Conservation (phyloP, 176 grass and related monocot genomes). For the Hordeum vulgare region DNA sequence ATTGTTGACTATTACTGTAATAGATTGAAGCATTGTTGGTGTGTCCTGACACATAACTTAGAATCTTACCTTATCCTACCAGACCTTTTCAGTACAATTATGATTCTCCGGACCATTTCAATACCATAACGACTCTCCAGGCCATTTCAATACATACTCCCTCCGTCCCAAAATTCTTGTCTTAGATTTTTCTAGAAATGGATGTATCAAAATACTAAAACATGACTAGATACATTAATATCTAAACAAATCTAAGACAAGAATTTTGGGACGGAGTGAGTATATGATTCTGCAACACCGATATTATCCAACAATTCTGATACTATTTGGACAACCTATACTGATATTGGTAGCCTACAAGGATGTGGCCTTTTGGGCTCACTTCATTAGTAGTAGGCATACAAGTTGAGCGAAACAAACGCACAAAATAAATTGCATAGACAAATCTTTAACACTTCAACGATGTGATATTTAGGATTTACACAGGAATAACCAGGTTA, state of each 20-base stretch:
- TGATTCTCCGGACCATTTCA: neutral
- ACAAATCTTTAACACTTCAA: neutral
- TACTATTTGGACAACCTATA: neutral
- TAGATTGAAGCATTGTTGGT: neutral
- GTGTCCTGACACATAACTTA: neutral
- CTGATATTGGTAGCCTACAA: neutral
- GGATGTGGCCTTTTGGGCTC: neutral
- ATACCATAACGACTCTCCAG: neutral
- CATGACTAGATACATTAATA: too few species aligned
- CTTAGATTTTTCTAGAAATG: too few species aligned
- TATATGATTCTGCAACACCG: neutral
- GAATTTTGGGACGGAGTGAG: too few species aligned
- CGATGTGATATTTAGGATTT: neutral
- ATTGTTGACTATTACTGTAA: conserved; percentile 1
- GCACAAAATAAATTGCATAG: neutral
- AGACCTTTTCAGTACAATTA: neutral
- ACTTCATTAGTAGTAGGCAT: neutral
- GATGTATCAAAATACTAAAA: too few species aligned
- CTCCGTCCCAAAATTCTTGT: too few species aligned
- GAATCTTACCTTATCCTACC: neutral
- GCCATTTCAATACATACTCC: neutral
- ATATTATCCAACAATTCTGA: neutral
- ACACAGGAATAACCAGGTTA: neutral
- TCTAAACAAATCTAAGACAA: too few species aligned
- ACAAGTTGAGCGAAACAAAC: neutral